Evolutionary conservation across 1,284 basidiomycete species (phyloP), one percentile per base, ranked within the genome.

Genomic region (Takashimella tepidaria): DNA sequence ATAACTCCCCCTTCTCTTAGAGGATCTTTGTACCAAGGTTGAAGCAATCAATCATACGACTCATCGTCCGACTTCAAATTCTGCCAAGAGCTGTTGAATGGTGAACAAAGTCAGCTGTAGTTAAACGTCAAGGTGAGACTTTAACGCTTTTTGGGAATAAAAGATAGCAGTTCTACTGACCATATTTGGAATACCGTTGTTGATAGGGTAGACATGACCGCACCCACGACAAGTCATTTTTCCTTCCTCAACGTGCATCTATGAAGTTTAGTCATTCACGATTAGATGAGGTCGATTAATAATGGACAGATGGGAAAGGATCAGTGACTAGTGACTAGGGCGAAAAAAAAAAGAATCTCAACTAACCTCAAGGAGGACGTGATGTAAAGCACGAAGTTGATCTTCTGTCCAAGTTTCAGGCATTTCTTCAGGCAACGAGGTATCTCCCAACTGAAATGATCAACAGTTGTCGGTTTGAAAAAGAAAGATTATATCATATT

Each of bases 171-270:
- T 22, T 21, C 21, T n/a, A 73, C 83, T 61, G 64, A 93, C 93
- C 95, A 98, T 98, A 78, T 98, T 98, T 4, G 95, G 93, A 62
- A 98, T 98, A 11, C 93, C 93, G 69, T 88, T 92, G 51, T 85
- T 86, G 68, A 98, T 92, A 44, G 85, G 85, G 73, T 96, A 98
- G 41, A 86, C 80, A 68, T 98, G 95, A 19, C 81, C 82, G 77
- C 95, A 98, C 62, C 91, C 92, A 19, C 88, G 88, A 75, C 95
- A 98, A 41, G 86, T 82, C 95, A 98, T 97, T 25, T 82, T 79
- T 3, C 95, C 95, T 75, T 97, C 92, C 63, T 91, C 85, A 16
- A 98, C 81, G 69, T 97, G 89, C 49, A 96, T 88, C 93, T 92
- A 68, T 25, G 49, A 1, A 1, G 52, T 58, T n/a, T n/a, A n/a